These are phyloP conservation scores for Phragmites australis DNA, from an alignment of 176 grass and related monocot species.

Conservation along the genomic window DNA sequence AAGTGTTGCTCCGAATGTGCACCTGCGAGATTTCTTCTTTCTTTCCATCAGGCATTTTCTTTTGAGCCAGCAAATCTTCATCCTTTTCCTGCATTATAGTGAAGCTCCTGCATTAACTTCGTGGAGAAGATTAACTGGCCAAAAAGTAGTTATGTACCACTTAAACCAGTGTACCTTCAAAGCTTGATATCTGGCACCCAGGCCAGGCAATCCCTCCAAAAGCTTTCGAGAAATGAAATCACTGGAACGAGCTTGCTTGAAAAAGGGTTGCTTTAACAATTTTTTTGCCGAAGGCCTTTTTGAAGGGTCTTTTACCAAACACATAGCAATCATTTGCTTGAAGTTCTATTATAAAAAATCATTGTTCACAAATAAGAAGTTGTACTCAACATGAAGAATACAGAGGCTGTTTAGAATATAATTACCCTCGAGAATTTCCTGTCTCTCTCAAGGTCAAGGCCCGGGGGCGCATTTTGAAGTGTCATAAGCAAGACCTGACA, in stretches of 20 bases:
- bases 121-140: conserved; percentile 16
- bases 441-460: conserved; percentile 86
- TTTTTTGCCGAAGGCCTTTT: conserved; percentile 82
- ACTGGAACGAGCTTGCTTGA: conserved; percentile 86
- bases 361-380: conserved; percentile 21
- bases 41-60: conserved; percentile 91
- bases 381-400: conserved; percentile 16
- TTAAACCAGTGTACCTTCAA: conserved; percentile 65
- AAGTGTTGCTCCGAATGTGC: neutral
- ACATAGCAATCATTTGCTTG: conserved; percentile 91
- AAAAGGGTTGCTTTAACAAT: conserved; percentile 87
- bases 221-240: conserved; percentile 81
- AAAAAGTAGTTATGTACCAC: conserved; percentile 27
- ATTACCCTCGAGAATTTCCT: conserved; percentile 86
- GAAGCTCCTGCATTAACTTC: conserved; percentile 11
- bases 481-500: conserved; percentile 93
- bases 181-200: conserved; percentile 84
- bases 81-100: conserved; percentile 75
- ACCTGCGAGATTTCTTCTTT: conserved; percentile 99
- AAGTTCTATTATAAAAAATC: conserved; percentile 60
- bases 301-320: conserved; percentile 91
- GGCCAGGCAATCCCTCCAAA: conserved; percentile 86
- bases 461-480: conserved; percentile 87
- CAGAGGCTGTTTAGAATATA: conserved; percentile 21
- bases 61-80: conserved; percentile 83